Conservation (phyloP, 345 rosid species). For the Populus ilicifolia region DNA sequence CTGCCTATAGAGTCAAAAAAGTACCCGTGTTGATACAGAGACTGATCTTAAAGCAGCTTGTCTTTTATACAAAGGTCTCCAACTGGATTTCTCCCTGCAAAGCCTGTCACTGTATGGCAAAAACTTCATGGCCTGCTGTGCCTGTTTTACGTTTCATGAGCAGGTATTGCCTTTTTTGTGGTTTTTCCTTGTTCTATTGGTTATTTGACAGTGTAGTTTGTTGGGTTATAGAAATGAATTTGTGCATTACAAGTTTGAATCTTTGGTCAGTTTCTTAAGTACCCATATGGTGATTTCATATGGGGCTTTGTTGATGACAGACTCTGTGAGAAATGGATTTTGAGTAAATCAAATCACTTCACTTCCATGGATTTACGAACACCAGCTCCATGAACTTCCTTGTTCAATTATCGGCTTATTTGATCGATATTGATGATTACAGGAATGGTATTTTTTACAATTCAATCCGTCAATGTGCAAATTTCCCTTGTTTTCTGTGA, state of each 20-base stretch:
- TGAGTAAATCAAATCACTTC: neutral
- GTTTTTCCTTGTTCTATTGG: too few relatives aligned
- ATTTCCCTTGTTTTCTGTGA: conserved; percentile 79
- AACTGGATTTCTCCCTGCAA: conserved; percentile 82
- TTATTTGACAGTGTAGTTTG: neutral
- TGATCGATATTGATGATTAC: neutral
- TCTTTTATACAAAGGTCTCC: conserved; percentile 66
- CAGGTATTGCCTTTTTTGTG: conserved; percentile 32
- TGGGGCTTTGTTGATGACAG: too few relatives aligned
- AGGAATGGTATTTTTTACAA: neutral
- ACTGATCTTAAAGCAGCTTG: conserved; percentile 93
- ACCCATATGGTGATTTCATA: neutral
- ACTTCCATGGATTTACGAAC: conserved; percentile 9
- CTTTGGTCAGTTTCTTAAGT: neutral
- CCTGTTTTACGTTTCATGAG: conserved; percentile 91
- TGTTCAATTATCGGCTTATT: neutral
- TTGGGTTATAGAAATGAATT: neutral
- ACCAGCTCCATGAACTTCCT: neutral
- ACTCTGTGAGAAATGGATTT: too few relatives aligned
- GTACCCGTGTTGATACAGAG: conserved; percentile 46
- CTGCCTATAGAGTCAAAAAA: too few relatives aligned
- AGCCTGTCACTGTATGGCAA: conserved; percentile 86
- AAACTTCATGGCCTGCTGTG: conserved; percentile 89
- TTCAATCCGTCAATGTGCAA: conserved; percentile 44
- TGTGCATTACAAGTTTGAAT: neutral